Evolutionary conservation across 176 grass and related monocot genomes (phyloP), one percentile per base, ranked within the genome.

Genomic region (Metroxylon sagu): DNA sequence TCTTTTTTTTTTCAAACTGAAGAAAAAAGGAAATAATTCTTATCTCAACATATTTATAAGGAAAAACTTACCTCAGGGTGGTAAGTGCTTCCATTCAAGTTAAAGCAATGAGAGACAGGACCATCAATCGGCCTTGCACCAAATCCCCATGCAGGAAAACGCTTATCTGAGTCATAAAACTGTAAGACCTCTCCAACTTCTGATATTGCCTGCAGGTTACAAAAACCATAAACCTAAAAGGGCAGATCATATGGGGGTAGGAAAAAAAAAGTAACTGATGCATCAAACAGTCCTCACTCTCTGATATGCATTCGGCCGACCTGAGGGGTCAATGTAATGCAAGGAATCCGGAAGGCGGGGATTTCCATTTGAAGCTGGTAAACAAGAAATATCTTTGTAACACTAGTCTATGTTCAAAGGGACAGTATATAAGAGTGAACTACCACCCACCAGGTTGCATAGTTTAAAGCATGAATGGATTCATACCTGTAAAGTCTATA

Each of bases 291-390:
- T 74, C 19, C 84, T 88, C 73, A 98, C 93, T 80, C 82, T 92
- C 75, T 98, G 93, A 91, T 98, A 98, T 54, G 85, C 93, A 85
- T 98, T 98, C 64, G 93, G 84, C 48, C 93, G 84, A 69, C 93
- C 93, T 50, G 93, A 80, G 59, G 93, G 93, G 19, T 98, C 93
- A 80, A 98, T 92, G 74, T 98, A 98, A 74, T 98, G 93, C 78
- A 98, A 92, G 26, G 93, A 98, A 92, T 98, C 93, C 54, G 87
- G 87, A 69, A 98, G 84, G 8, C 93, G 81, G 14, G 14, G 87
- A 73, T 98, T 98, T 78, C 93, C 93, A 98, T 98, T 98, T 73
- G 93, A 98, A 75, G 93, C 93, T 98, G 75, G 17, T 59, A 71
- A 77, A 60, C 66, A 77, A 70, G 25, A 52, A 69, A 29, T 18